Evolutionary conservation across 352 stramenopile species (phyloP).

Genomic region (Globisporangium okanoganense): DNA sequence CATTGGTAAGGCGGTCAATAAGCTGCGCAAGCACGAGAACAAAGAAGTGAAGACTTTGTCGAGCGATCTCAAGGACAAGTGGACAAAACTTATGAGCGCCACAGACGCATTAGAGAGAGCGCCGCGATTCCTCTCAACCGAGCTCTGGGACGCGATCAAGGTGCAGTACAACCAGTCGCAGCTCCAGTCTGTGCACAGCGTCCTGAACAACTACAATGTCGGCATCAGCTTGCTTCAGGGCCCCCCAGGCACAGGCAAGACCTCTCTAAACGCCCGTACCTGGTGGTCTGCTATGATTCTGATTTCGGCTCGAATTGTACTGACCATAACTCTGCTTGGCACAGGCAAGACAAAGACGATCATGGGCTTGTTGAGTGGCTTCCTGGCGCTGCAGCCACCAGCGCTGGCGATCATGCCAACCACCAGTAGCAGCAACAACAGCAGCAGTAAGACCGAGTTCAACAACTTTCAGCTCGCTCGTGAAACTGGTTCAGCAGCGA

Average conservation of each 20-base stretch:
- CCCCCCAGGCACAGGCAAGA: slow-evolving; percentile 94
- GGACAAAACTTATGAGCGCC: slow-evolving; percentile 70
- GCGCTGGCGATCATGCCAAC: slow-evolving; percentile 37
- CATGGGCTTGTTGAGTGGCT: slow-evolving; percentile 75
- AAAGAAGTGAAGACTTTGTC: slow-evolving; percentile 40
- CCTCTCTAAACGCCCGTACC: no score
- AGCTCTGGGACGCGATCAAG: slow-evolving; percentile 74
- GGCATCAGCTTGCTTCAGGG: slow-evolving; percentile 92
- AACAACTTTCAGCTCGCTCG: slow-evolving; percentile 48
- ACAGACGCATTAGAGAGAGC: slow-evolving; percentile 51
- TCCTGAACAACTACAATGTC: slow-evolving; percentile 84
- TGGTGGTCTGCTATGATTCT: no score
- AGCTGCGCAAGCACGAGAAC: slow-evolving; percentile 75
- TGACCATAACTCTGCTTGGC: no score
- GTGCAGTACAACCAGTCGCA: slow-evolving; percentile 84
- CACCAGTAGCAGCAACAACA: not conserved
- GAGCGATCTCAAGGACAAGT: slow-evolving; percentile 68
- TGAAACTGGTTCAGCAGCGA: slow-evolving; percentile 19
- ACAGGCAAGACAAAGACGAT: slow-evolving; percentile 95
- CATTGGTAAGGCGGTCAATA: slow-evolving; percentile 84
- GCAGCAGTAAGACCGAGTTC: slow-evolving; percentile 25
- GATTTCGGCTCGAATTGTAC: no score
- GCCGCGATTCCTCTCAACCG: slow-evolving; percentile 54
- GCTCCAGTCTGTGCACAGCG: slow-evolving; percentile 83
- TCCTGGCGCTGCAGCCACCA: slow-evolving; percentile 60